Evolutionary conservation across 2,329 filamentous ascomycete species (phyloP).

Genomic region (Colletotrichum sp.): DNA sequence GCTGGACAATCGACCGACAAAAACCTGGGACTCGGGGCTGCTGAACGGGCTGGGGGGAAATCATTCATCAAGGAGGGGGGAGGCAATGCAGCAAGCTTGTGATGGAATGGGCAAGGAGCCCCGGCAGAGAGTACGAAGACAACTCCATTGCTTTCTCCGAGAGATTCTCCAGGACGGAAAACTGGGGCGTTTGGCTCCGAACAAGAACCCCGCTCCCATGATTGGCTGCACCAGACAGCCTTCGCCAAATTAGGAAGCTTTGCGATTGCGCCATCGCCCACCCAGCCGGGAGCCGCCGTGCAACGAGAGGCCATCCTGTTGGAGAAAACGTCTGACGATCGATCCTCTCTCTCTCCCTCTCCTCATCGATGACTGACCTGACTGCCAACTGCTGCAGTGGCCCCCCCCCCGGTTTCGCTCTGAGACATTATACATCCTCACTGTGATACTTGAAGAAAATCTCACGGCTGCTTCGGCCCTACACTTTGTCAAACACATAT

Average conservation of each 20-base stretch:
- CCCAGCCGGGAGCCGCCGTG: constrained; percentile 12
- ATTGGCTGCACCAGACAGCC: constrained; percentile 12
- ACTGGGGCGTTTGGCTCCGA: neutral
- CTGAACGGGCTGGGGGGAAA: neutral
- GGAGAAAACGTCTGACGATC: constrained; percentile 14
- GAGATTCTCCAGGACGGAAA: neutral
- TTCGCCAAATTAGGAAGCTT: constrained; percentile 23
- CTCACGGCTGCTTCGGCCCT: constrained; percentile 1
- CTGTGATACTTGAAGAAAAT: neutral
- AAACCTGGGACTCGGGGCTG: neutral
- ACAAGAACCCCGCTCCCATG: neutral
- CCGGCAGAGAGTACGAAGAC: neutral
- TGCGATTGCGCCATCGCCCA: constrained; percentile 22
- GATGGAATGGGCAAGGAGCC: constrained; percentile 9
- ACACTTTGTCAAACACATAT: neutral
- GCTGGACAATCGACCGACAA: neutral
- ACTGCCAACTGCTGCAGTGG: neutral
- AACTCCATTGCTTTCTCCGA: constrained; percentile 18
- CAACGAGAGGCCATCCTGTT: neutral
- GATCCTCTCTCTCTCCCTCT: neutral
- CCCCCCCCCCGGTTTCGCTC: neutral
- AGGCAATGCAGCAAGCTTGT: neutral
- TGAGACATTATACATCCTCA: neutral
- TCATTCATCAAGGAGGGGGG: neutral
- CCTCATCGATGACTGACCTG: neutral